Evolutionary conservation across 441 rosid genomes (phyloP), one percentile per base, ranked within the genome.

Genomic region (Brassica hybrid): DNA sequence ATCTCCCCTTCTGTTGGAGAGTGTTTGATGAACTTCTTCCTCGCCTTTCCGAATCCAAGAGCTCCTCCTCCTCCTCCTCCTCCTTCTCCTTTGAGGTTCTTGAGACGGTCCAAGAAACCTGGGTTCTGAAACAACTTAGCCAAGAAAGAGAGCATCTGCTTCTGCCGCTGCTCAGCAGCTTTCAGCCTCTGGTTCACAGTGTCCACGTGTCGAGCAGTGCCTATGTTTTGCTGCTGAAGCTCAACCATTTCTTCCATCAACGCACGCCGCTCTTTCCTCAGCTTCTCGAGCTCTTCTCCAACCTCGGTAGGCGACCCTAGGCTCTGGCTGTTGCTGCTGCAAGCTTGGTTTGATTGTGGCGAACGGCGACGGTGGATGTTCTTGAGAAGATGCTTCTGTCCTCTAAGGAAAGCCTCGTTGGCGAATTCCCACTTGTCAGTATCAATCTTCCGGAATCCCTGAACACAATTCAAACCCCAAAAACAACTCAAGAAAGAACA

Each of bases 391-490:
- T 87, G 89, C 85, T 61, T 93, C 84, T 86, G 86, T 23, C 97
- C 99, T 78, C 85, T 84, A 72, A 76, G 90, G 77, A 95, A 95
- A 75, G 80, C 89, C 75, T 90, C 93, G 70, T 95, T 93, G 0
- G 97, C 96, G 66, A 95, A 95, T 80, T 95, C 97, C 99, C 97
- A 95, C 78, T 84, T 90, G 41, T 93, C 96, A 65, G 87, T 81
- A 83, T 90, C 92, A 54, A 88, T 85, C 86, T 95, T 95, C 78
- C 88, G 93, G 74, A 95, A 95, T 14, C 98, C 99, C 98, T 95
- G 89, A 70, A 84, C 41, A 85, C 77, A 83, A 13, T 65, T 64
- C 9, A n/a, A 80, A 81, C 62, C 76, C 82, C 60, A 10, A 68
- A 79, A 74, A 79, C 3, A 60, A 79, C 69, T 84, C 76, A 82